A percentile compares a stretch with the other conserved stretches of the same genome.
Evolutionary conservation across 768 basidiomycete species (phyloP).

Genomic region (Hypsizygus marmoreus): DNA sequence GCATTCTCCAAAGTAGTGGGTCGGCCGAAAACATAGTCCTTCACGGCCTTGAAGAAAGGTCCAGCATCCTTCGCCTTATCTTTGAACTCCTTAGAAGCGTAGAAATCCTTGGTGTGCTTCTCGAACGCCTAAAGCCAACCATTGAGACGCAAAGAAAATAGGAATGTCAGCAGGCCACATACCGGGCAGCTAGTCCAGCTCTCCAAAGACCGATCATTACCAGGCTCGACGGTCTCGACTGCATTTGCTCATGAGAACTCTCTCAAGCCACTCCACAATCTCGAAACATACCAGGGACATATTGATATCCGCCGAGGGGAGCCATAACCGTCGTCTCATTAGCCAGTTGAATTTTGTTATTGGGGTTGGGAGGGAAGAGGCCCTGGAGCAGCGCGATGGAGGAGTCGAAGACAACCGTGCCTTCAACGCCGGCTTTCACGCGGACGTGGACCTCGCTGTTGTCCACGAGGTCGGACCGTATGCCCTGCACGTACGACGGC

Average conservation of each 20-base stretch:
- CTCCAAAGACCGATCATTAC: conserved; percentile 81
- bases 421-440: conserved; percentile 84
- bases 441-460: conserved; percentile 73
- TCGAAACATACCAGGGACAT: conserved; percentile 63
- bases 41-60: conserved; percentile 65
- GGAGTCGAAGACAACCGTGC: conserved; percentile 84
- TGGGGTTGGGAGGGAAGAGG: conserved; percentile 77
- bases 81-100: conserved; percentile 69
- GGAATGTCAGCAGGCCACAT: conserved; percentile 12
- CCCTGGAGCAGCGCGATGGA: conserved; percentile 85
- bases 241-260: conserved; percentile 2
- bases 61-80: conserved; percentile 52
- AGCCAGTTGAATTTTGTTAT: conserved; percentile 75
- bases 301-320: conserved; percentile 84
- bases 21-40: conserved; percentile 73
- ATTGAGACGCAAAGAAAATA: neutral
- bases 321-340: conserved; percentile 72
- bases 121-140: conserved; percentile 53
- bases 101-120: conserved; percentile 61
- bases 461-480: conserved; percentile 69
- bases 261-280: neutral
- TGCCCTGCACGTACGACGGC: conserved; percentile 65
- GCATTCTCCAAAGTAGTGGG: conserved; percentile 68
- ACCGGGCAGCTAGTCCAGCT: conserved; percentile 69
- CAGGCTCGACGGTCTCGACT: conserved; percentile 88